Percentiles rank a stretch among this genome's conserved stretches.
phyloP scores from a whole-genome alignment of 2,329 filamentous ascomycete species.

The Cladorrhinum sp. region DNA sequence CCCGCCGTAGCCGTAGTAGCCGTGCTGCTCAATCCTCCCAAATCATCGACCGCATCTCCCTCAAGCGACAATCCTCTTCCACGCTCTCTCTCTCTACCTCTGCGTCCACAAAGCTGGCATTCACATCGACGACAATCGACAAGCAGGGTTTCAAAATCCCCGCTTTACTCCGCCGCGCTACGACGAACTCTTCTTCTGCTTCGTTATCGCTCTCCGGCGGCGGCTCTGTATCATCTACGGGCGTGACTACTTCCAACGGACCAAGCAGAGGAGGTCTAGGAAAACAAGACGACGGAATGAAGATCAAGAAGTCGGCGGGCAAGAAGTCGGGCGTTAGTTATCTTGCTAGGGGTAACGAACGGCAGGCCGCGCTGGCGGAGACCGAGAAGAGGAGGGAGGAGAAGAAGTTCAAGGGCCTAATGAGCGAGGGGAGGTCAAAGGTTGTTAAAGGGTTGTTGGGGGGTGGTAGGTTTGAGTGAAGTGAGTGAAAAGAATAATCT shows the following conservation, averaged over 20 bases:
- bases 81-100: slow-evolving; percentile 35
- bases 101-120: slow-evolving; percentile 25
- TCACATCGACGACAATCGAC: slow-evolving; percentile 35
- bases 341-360: slow-evolving; percentile 59
- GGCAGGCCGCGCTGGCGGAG: slow-evolving; percentile 53
- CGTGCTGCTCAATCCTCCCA: slow-evolving; percentile 33
- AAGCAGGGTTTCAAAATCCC: slow-evolving; percentile 62
- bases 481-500: no score
- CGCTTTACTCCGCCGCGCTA: slow-evolving; percentile 68
- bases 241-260: slow-evolving; percentile 30
- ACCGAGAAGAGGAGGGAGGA: slow-evolving; percentile 57
- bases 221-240: slow-evolving; percentile 34
- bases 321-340: slow-evolving; percentile 61
- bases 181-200: slow-evolving; percentile 56
- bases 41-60: slow-evolving; percentile 71
- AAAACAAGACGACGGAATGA: slow-evolving; percentile 34
- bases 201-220: slow-evolving; percentile 32
- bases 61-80: slow-evolving; percentile 56
- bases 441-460: slow-evolving; percentile 59
- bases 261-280: background rate
- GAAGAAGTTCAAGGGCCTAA: slow-evolving; percentile 54
- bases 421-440: slow-evolving; percentile 48
- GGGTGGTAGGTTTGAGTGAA: slow-evolving; percentile 51
- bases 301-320: slow-evolving; percentile 58
- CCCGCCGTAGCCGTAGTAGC: slow-evolving; percentile 31